Percentiles rank a stretch among this genome's conserved stretches.
phyloP scores from a whole-genome alignment of 306 rosid genomes.

The Gleditsia sinensis region DNA sequence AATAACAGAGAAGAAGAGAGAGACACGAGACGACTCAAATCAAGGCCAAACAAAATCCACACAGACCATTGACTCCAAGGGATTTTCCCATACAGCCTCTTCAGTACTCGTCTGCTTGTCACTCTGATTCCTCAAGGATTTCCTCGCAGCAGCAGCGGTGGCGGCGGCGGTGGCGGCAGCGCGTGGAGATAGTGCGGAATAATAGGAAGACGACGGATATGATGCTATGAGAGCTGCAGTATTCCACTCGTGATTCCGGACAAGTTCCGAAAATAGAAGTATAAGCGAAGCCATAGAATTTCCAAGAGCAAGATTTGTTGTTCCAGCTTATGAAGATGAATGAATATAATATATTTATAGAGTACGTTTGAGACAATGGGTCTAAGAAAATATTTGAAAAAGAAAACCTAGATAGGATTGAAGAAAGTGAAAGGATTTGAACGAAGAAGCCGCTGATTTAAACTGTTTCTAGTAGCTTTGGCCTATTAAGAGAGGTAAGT shows the following conservation, averaged over 20 bases:
- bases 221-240: slow-evolving; percentile 41
- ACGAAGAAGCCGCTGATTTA: background rate
- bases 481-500: background rate
- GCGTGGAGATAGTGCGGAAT: background rate
- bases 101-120: background rate
- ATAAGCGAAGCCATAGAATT: slow-evolving; percentile 43
- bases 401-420: no score
- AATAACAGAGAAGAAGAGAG: background rate
- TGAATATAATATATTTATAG: background rate
- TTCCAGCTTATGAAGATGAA: background rate
- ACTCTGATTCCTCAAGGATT: slow-evolving; percentile 1
- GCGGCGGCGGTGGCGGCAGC: slow-evolving; percentile 5
- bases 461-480: background rate
- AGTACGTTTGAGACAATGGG: no score
- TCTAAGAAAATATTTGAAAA: background rate
- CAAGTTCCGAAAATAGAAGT: slow-evolving; percentile 42
- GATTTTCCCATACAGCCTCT: slow-evolving; percentile 12
- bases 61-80: slow-evolving; percentile 37
- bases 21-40: background rate
- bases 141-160: background rate
- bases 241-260: slow-evolving; percentile 31
- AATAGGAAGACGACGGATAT: slow-evolving; percentile 27
- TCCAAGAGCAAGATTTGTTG: background rate
- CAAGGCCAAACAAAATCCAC: slow-evolving; percentile 49
- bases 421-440: background rate